Evolutionary conservation across 1,139 yeast genomes (phyloP).

Genomic region (Saccharomyces hybrid): DNA sequence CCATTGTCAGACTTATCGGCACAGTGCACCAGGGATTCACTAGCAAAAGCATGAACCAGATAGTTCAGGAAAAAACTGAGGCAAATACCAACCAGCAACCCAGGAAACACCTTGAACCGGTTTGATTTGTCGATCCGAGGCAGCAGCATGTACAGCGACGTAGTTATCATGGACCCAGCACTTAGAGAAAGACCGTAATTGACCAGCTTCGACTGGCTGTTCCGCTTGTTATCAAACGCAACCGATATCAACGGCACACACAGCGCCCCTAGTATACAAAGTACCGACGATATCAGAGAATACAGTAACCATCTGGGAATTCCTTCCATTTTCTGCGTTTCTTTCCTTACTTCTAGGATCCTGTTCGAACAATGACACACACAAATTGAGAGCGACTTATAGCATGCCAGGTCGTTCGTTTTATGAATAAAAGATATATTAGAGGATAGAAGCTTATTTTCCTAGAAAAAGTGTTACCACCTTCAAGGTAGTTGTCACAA

Average conservation of each 20-base stretch:
- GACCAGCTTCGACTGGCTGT: constrained; percentile 23
- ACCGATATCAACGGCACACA: constrained; percentile 27
- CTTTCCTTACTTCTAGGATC: background rate
- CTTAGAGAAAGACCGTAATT: constrained; percentile 41
- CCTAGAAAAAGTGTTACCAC: background rate
- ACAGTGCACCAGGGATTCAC: constrained; percentile 82
- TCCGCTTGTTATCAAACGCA: constrained; percentile 11
- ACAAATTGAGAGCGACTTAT: no score
- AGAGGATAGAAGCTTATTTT: background rate
- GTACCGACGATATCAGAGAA: constrained; percentile 25
- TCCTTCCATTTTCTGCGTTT: constrained; percentile 3
- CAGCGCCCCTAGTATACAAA: constrained; percentile 28
- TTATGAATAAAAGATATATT: background rate
- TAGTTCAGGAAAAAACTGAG: constrained; percentile 54
- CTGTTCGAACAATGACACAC: no score
- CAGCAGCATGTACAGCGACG: constrained; percentile 63
- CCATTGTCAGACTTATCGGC: constrained; percentile 44
- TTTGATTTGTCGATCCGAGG: constrained; percentile 52
- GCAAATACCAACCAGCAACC: constrained; percentile 52
- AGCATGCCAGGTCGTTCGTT: no score
- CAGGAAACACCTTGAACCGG: constrained; percentile 38
- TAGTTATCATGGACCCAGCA: constrained; percentile 70
- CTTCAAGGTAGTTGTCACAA: background rate
- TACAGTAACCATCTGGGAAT: constrained; percentile 28
- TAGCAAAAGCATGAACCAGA: constrained; percentile 62